These are phyloP conservation scores for Dioscorea cayenensis DNA, from an alignment of 116 monocot genomes.

Conservation along the genomic window DNA sequence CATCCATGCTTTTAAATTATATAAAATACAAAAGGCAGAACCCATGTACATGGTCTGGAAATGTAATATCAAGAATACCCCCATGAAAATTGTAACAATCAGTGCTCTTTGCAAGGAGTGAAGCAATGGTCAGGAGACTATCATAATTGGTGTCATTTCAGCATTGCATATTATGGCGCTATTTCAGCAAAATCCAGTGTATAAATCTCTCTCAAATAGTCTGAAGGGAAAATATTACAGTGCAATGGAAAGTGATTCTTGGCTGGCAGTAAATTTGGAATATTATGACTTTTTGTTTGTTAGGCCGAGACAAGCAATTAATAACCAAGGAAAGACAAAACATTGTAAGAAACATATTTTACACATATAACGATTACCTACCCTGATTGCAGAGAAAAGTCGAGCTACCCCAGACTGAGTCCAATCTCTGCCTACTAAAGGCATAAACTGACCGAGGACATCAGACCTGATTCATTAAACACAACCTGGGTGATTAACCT, in stretches of 20 bases:
- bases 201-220: no score
- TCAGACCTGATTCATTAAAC: conserved; percentile 42
- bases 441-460: conserved; percentile 76
- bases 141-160: no score
- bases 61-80: not conserved
- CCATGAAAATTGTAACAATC: not conserved
- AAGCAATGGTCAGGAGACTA: no score
- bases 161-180: no score
- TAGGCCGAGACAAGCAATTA: not conserved
- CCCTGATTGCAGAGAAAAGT: conserved; percentile 75
- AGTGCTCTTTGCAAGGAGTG: no score
- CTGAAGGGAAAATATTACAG: no score
- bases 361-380: conserved; percentile 8
- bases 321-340: not conserved
- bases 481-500: not conserved
- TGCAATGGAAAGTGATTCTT: no score
- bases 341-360: not conserved
- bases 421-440: conserved; percentile 83
- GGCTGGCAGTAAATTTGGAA: no score
- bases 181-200: no score
- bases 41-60: not conserved
- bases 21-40: not conserved
- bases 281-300: no score
- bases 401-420: conserved; percentile 73
- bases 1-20: not conserved